Conservation (phyloP, 2,329 filamentous ascomycete genomes). For the Tolypocladium ophioglossoides region DNA sequence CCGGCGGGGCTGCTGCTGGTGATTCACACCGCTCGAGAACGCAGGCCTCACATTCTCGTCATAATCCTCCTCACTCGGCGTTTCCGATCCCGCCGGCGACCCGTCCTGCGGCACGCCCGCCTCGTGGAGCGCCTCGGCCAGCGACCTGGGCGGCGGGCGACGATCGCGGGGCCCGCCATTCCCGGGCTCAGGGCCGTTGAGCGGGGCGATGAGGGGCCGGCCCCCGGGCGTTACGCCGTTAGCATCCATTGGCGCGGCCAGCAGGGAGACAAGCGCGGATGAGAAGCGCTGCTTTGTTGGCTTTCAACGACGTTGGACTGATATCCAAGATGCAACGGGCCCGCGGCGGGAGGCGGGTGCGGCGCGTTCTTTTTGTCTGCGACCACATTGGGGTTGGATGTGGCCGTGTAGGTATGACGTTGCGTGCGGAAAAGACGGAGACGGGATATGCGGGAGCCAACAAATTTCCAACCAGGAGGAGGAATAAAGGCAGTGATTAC, state of each 20-base stretch:
- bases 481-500: not conserved
- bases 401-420: not conserved
- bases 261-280: not conserved
- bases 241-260: not conserved
- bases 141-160: slow-evolving; percentile 10
- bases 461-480: not conserved
- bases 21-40: slow-evolving; percentile 6
- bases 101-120: slow-evolving; percentile 13
- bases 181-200: not conserved
- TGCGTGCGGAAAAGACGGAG: not conserved
- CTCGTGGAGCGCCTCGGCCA: slow-evolving; percentile 16
- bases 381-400: not conserved
- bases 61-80: slow-evolving; percentile 35
- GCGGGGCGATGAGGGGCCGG: not conserved
- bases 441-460: not conserved
- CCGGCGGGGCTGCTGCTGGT: not conserved
- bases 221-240: not conserved
- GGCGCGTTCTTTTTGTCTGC: not conserved
- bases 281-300: not conserved
- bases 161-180: not conserved
- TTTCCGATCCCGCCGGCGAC: slow-evolving; percentile 21
- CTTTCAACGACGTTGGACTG: not conserved
- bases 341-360: not conserved
- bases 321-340: not conserved
- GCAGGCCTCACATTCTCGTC: slow-evolving; percentile 24